Conservation (phyloP, 805 yeast genomes). For the Candida qinlingensis region DNA sequence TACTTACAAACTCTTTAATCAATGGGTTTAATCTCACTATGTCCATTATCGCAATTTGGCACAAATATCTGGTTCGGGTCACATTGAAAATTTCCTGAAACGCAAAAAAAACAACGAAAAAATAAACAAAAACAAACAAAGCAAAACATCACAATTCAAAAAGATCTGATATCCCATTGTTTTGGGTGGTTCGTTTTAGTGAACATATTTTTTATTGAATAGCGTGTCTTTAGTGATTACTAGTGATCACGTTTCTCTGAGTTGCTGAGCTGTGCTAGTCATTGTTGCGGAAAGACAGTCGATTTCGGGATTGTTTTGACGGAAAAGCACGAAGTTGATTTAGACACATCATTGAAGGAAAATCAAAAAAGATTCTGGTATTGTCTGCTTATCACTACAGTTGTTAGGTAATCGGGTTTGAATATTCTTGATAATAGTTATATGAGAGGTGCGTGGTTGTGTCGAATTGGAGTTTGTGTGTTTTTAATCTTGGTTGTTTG, state of each 20-base stretch:
- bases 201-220: no score
- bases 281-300: not conserved
- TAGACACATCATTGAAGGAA: not conserved
- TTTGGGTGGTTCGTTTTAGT: no score
- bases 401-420: not conserved
- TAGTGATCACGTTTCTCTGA: no score
- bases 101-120: not conserved
- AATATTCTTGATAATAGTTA: no score
- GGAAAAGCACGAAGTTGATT: not conserved
- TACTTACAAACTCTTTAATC: no score
- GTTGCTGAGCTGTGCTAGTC: no score
- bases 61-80: not conserved
- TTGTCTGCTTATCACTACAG: not conserved
- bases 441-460: no score
- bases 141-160: no score
- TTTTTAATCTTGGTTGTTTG: no score
- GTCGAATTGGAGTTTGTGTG: not conserved
- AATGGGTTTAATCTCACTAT: no score
- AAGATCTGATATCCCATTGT: no score
- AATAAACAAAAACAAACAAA: conserved; percentile 1
- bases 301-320: not conserved
- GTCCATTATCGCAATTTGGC: not conserved
- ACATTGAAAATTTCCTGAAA: not conserved
- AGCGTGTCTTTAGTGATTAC: not conserved
- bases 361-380: not conserved